These are phyloP conservation scores for Blastobotrys buckinghamii DNA, from an alignment of 1,139 yeast genomes.

Conservation along the genomic window DNA sequence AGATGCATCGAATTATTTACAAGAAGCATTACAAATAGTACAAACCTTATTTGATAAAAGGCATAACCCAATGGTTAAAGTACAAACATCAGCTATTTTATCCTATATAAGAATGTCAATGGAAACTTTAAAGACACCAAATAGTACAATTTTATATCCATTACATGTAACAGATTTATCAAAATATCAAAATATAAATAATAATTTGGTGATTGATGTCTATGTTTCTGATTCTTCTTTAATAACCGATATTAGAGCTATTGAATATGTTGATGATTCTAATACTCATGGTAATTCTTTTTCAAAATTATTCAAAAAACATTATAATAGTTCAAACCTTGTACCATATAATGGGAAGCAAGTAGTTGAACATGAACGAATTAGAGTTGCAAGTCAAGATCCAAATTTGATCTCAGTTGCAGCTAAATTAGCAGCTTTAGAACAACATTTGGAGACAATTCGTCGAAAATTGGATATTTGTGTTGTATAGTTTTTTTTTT, in stretches of 20 bases:
- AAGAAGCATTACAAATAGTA: slow-evolving; percentile 15
- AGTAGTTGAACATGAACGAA: slow-evolving; percentile 39
- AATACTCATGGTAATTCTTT: slow-evolving; percentile 1
- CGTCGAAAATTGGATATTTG: slow-evolving; percentile 22
- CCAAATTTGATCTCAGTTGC: slow-evolving; percentile 41
- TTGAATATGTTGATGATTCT: slow-evolving; percentile 15
- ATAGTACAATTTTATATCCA: slow-evolving; percentile 19
- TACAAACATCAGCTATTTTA: slow-evolving; percentile 15
- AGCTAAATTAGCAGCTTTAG: slow-evolving; percentile 34
- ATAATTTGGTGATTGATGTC: slow-evolving; percentile 24
- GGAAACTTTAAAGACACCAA: slow-evolving; percentile 20
- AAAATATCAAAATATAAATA: slow-evolving; percentile 15
- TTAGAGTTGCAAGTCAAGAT: slow-evolving; percentile 40
- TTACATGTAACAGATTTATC: slow-evolving; percentile 15
- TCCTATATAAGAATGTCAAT: slow-evolving; percentile 21
- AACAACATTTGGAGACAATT: slow-evolving; percentile 22
- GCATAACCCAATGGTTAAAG: slow-evolving; percentile 10
- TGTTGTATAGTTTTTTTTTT: neutral
- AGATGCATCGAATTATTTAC: slow-evolving; percentile 23
- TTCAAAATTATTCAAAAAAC: slow-evolving; percentile 11
- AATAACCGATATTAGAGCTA: slow-evolving; percentile 26
- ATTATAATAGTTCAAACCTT: slow-evolving; percentile 4
- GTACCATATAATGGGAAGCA: slow-evolving; percentile 33
- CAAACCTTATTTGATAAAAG: slow-evolving; percentile 6
- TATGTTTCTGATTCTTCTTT: slow-evolving; percentile 25